Base-by-base conservation (phyloP, 2,329 filamentous ascomycete genomes). In the Trematosphaeria pertusa region DNA sequence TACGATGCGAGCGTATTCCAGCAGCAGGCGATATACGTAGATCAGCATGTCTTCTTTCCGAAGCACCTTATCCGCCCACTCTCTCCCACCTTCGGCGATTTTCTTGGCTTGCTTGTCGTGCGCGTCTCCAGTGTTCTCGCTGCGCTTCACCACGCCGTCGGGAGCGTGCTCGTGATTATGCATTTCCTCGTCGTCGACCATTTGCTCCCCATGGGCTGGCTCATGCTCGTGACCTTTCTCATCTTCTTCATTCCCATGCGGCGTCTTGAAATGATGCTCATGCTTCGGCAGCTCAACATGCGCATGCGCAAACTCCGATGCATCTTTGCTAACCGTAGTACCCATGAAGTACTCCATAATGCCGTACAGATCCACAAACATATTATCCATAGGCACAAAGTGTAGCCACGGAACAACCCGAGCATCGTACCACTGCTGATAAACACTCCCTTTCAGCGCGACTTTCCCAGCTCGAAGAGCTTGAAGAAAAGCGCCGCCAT, bases 291-390 rank as follows among this genome's bases (percentile, higher is more conserved):
- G 31, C 15, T 57, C 51, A 12, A 48, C 46, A 19, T 48, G 43
- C 4, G 54, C 50, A 38, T 57, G 54, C n/a, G 48, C 22, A 19
- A 54, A 54, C 21, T 43, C 38, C 20, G 22, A 24, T 11, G 44
- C 19, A 31, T 28, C 35, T 26, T 31, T 34, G 1, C 14, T 24
- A 18, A 53, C 10, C 84, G 85, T 4, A 87, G 53, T 43, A 12
- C 87, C 87, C 3, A 89, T 59, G 60, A 92, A 91, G 63, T 89
- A 92, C 87, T 87, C 83, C 78, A 91, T 80, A 42, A 91, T 84
- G 33, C 82, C 85, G 51, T 85, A 91, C 59, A 88, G 80, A 57
- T 92, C 89, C 26, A 81, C 74, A 60, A 86, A 91, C 1, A 85
- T 81, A 61, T 83, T 88, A 64, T 91, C 87, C 81, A 93, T 85